Evolutionary conservation across 75 land plant species (phyloP).

Genomic region (Pinus tabuliformis): DNA sequence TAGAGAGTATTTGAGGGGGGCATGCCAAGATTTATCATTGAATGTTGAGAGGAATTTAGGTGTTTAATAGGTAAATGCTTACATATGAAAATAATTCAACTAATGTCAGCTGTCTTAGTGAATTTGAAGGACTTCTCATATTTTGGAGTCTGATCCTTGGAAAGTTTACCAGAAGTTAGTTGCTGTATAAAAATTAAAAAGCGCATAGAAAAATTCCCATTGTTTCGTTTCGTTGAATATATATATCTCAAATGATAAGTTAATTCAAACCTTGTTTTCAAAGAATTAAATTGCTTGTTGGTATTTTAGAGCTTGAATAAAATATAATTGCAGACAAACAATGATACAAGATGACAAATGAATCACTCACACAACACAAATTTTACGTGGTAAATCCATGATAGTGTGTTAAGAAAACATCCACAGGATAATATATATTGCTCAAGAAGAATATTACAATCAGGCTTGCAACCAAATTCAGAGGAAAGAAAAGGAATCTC

Average conservation of each 20-base stretch:
- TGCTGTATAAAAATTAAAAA: background rate
- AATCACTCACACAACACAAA: no score
- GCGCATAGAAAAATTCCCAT: background rate
- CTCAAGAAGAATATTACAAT: no score
- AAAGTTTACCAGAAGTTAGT: background rate
- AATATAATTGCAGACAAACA: no score
- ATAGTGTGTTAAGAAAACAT: no score
- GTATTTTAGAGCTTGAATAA: background rate
- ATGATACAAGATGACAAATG: no score
- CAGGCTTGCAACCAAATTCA: background rate
- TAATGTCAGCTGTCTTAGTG: background rate
- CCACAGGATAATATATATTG: no score
- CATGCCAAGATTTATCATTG: background rate
- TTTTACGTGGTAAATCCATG: no score
- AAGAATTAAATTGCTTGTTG: background rate
- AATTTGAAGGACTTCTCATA: background rate
- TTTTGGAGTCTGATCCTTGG: background rate
- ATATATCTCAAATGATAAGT: background rate
- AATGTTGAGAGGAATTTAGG: background rate
- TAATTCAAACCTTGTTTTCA: background rate
- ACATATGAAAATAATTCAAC: background rate
- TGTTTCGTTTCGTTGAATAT: background rate
- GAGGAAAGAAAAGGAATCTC: background rate
- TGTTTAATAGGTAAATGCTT: background rate
- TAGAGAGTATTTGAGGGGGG: background rate